A percentile compares a stretch with the other conserved stretches of the same genome.
Conservation (phyloP, 306 rosid genomes). For the Cucumis cinereus region DNA sequence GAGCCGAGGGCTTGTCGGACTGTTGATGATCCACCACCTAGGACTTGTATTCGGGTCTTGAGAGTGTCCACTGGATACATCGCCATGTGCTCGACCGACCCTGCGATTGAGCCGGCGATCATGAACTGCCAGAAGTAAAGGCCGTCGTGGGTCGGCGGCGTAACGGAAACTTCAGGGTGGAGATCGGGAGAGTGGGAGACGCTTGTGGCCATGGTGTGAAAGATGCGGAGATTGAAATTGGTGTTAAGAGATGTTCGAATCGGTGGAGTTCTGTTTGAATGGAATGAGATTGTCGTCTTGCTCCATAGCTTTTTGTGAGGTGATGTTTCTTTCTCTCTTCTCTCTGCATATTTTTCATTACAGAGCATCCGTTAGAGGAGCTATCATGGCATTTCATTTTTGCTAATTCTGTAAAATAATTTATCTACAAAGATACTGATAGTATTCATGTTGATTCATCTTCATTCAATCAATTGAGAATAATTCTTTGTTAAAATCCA, state of each 20-base stretch:
- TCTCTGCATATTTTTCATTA: not conserved
- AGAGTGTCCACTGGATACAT: conserved; percentile 93
- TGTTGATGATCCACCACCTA: conserved; percentile 39
- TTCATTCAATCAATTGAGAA: not conserved
- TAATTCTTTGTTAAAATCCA: not conserved
- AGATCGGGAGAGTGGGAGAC: conserved; percentile 31
- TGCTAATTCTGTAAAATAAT: not conserved
- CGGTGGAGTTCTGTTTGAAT: conserved; percentile 20
- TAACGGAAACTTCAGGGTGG: conserved; percentile 26
- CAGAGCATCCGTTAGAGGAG: conserved; percentile 1
- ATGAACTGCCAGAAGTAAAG: conserved; percentile 76
- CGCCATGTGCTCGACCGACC: conserved; percentile 66
- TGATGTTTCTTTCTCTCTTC: not conserved
- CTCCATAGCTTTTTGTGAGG: not conserved
- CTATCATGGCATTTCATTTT: not conserved
- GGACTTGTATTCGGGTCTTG: conserved; percentile 73
- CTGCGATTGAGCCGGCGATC: conserved; percentile 78
- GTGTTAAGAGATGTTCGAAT: not conserved
- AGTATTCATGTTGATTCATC: not conserved
- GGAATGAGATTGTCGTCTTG: conserved; percentile 15
- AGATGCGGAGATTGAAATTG: not conserved
- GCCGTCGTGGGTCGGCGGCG: conserved; percentile 50
- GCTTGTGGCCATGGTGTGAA: conserved; percentile 15
- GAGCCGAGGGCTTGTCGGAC: conserved; percentile 56
- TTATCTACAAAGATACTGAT: not conserved